A percentile compares a stretch with the other conserved stretches of the same genome.
Conservation (phyloP, 805 yeast species). For the Kuraishia piskuri region DNA sequence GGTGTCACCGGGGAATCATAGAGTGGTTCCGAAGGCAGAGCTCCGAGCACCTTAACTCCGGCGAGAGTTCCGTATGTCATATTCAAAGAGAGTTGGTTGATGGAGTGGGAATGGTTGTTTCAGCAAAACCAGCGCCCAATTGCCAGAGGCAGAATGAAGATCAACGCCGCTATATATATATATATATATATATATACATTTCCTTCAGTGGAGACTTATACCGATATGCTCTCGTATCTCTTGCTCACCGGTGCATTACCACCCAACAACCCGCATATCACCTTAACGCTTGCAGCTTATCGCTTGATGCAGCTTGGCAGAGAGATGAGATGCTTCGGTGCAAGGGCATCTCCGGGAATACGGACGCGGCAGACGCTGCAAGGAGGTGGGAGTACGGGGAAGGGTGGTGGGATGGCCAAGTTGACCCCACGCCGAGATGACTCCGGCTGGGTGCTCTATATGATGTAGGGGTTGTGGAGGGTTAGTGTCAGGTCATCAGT, state of each 20-base stretch:
- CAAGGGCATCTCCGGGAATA: neutral
- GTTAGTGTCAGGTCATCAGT: too few relatives aligned
- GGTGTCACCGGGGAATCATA: constrained; percentile 31
- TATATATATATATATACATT: too few relatives aligned
- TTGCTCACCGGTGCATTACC: neutral
- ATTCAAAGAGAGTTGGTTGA: neutral
- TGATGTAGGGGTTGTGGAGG: too few relatives aligned
- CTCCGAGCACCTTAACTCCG: constrained; percentile 48
- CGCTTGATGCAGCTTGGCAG: neutral
- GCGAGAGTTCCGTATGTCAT: constrained; percentile 32
- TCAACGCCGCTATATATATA: neutral
- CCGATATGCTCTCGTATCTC: neutral
- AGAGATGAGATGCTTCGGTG: neutral
- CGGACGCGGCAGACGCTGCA: neutral
- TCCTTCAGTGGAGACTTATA: neutral
- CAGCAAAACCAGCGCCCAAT: too few relatives aligned
- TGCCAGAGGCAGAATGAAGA: too few relatives aligned
- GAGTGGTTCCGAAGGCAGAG: constrained; percentile 26
- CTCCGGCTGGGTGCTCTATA: neutral
- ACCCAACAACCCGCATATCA: neutral
- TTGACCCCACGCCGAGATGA: neutral
- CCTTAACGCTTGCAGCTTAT: neutral
- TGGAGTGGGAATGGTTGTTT: too few relatives aligned
- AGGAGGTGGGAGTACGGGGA: neutral
- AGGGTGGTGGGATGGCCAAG: neutral